Evolutionary conservation across 2,329 filamentous ascomycete genomes (phyloP).

Genomic region (Aspergillus tamarii): DNA sequence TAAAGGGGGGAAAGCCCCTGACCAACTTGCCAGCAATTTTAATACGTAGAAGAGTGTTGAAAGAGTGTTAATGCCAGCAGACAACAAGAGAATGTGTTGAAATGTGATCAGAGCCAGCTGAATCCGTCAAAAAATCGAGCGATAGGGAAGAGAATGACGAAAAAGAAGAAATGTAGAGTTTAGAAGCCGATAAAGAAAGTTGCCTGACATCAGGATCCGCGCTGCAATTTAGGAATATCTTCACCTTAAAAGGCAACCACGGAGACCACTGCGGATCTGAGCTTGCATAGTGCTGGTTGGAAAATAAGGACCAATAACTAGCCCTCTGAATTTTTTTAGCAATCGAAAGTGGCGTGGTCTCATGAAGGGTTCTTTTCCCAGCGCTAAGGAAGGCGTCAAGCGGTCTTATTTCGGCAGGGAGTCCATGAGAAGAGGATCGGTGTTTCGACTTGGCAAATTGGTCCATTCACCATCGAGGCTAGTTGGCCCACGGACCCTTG

Average conservation of each 20-base stretch:
- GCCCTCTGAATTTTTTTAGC: constrained; percentile 5
- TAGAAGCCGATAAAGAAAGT: constrained; percentile 12
- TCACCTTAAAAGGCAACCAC: constrained; percentile 17
- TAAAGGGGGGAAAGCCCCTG: constrained; percentile 5
- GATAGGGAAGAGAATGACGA: constrained; percentile 6
- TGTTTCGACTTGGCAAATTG: constrained; percentile 8
- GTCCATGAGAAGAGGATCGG: not conserved
- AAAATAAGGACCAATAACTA: constrained; percentile 12
- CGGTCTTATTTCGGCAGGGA: not conserved
- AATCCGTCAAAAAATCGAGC: constrained; percentile 1
- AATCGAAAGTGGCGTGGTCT: constrained; percentile 19
- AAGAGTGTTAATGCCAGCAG: not conserved
- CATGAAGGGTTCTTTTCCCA: constrained; percentile 11
- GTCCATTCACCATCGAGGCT: constrained; percentile 2
- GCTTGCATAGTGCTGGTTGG: constrained; percentile 7
- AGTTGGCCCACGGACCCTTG: constrained; percentile 5
- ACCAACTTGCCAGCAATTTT: constrained; percentile 4
- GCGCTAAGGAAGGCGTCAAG: constrained; percentile 18
- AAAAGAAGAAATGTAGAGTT: constrained; percentile 11
- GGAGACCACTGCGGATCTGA: constrained; percentile 15
- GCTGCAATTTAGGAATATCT: constrained; percentile 12
- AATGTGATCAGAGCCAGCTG: constrained; percentile 20
- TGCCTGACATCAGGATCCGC: constrained; percentile 17
- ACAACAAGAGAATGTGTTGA: not conserved
- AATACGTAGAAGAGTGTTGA: not conserved